phyloP scores from a whole-genome alignment of 345 rosid genomes.

The Hypericum perforatum region DNA sequence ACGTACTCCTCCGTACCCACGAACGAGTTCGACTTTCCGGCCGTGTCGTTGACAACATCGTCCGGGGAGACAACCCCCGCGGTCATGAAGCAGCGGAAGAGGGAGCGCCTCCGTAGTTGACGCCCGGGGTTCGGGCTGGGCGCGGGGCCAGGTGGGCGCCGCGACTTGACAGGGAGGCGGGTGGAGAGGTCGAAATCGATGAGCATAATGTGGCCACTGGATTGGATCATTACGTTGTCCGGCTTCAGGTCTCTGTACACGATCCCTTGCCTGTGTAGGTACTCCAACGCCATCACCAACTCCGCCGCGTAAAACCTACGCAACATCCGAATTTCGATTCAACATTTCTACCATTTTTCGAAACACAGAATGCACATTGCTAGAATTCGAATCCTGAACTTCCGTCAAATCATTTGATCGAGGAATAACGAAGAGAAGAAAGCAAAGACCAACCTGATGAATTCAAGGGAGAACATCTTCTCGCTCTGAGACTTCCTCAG shows the following conservation, averaged over 20 bases:
- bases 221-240: too few species aligned
- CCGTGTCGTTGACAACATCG: not conserved
- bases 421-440: too few species aligned
- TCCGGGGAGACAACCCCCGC: not conserved
- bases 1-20: conserved; percentile 3
- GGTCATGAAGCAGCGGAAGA: not conserved
- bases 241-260: too few species aligned
- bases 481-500: conserved; percentile 60
- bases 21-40: conserved; percentile 1
- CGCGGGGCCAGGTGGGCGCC: too few species aligned
- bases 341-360: too few species aligned
- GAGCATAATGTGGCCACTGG: too few species aligned
- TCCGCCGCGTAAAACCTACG: conserved; percentile 88
- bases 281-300: conserved; percentile 64
- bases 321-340: not conserved
- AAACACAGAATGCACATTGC: too few species aligned
- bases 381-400: too few species aligned
- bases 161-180: too few species aligned
- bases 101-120: not conserved
- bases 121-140: too few species aligned
- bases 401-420: too few species aligned
- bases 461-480: conserved; percentile 60
- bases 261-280: conserved; percentile 36
- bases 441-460: conserved; percentile 39
- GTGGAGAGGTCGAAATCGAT: too few species aligned